Evolutionary conservation across 306 rosid genomes (phyloP).

Genomic region (Corylus heterophylla): DNA sequence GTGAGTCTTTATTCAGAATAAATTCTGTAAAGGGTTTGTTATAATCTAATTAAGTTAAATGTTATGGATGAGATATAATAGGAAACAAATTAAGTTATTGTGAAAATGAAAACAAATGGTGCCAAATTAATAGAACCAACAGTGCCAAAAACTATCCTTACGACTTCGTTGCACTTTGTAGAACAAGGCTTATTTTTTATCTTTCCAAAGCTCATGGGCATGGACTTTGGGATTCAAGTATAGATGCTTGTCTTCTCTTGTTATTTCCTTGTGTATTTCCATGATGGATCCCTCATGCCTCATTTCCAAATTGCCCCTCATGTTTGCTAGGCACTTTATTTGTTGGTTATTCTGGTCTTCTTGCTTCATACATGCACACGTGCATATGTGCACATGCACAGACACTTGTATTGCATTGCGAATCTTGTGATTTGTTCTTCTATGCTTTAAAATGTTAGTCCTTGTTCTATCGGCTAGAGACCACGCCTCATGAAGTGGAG

Average conservation of each 20-base stretch:
- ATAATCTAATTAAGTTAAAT: not conserved
- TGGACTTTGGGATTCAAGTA: not conserved
- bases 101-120: not conserved
- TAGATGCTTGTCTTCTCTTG: not conserved
- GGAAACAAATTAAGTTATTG: not conserved
- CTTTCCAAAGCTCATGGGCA: not conserved
- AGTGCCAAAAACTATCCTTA: not conserved
- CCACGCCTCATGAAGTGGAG: too few species aligned
- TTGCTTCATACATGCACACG: not conserved
- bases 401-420: not conserved
- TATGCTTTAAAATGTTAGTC: conserved; percentile 3
- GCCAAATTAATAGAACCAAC: too few species aligned
- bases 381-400: not conserved
- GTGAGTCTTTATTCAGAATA: not conserved
- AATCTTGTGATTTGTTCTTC: not conserved
- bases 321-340: conserved; percentile 12
- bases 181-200: not conserved
- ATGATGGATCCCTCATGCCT: not conserved
- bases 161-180: not conserved
- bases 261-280: not conserved
- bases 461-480: too few species aligned
- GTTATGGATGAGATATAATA: not conserved
- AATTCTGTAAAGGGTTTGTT: not conserved
- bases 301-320: conserved; percentile 8
- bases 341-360: conserved; percentile 3